Evolutionary conservation across 495 filamentous ascomycete species (phyloP).

Genomic region (Tuber borchii): DNA sequence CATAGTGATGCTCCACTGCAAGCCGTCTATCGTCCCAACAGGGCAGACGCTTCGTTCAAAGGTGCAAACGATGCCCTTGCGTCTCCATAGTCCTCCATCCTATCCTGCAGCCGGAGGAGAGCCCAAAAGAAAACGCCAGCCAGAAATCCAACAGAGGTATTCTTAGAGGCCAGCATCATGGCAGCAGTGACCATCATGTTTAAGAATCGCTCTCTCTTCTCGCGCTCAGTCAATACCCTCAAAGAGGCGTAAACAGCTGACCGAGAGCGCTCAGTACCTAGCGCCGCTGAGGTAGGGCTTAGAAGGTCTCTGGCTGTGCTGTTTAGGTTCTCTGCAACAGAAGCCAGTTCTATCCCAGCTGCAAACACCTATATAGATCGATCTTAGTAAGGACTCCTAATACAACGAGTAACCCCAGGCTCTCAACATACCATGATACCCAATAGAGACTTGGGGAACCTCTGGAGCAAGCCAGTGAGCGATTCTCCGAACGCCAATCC

Average conservation of each 20-base stretch:
- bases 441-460: slow-evolving; percentile 66
- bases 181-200: slow-evolving; percentile 85
- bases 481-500: slow-evolving; percentile 66
- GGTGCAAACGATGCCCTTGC: background rate
- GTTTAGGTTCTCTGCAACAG: slow-evolving; percentile 76
- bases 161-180: slow-evolving; percentile 73
- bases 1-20: background rate
- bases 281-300: slow-evolving; percentile 35
- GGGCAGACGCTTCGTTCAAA: background rate
- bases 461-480: slow-evolving; percentile 58
- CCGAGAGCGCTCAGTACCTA: slow-evolving; percentile 45
- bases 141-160: slow-evolving; percentile 78
- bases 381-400: slow-evolving; percentile 4
- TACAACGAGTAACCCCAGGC: background rate
- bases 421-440: slow-evolving; percentile 60
- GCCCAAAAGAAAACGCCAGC: slow-evolving; percentile 57
- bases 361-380: slow-evolving; percentile 52
- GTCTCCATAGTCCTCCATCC: slow-evolving; percentile 31
- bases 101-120: slow-evolving; percentile 44
- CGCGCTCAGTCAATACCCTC: slow-evolving; percentile 51
- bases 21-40: background rate
- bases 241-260: slow-evolving; percentile 32
- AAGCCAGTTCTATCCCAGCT: slow-evolving; percentile 75
- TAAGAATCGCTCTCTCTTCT: slow-evolving; percentile 65
- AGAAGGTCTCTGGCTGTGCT: slow-evolving; percentile 59